Conservation (phyloP, 345 rosid genomes). For the Viola odorata region DNA sequence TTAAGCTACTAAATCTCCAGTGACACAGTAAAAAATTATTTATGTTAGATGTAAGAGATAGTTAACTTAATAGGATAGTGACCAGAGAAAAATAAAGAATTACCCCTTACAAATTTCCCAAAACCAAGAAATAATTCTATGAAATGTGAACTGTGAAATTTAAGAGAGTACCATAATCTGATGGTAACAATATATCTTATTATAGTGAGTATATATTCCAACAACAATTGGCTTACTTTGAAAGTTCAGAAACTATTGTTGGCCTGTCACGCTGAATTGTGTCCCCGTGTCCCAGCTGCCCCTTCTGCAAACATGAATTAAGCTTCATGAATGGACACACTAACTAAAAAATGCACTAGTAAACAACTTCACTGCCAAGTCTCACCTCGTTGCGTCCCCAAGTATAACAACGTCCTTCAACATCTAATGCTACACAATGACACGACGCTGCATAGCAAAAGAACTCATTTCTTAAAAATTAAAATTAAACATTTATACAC, state of each 20-base stretch:
- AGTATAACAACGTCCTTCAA: slow-evolving; percentile 91
- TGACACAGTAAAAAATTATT: too few relatives aligned
- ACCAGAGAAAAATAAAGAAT: too few relatives aligned
- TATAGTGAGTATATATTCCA: too few relatives aligned
- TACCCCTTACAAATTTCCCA: too few relatives aligned
- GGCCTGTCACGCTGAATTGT: slow-evolving; percentile 85
- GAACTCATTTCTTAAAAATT: slow-evolving; percentile 4
- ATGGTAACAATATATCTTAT: too few relatives aligned
- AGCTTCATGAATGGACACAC: slow-evolving; percentile 14
- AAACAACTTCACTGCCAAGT: slow-evolving; percentile 4
- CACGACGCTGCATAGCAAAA: slow-evolving; percentile 54
- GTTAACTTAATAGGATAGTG: too few relatives aligned
- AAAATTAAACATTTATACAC: neutral
- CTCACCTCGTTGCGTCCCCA: slow-evolving; percentile 97
- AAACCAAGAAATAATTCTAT: too few relatives aligned
- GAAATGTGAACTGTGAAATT: too few relatives aligned
- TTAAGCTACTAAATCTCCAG: too few relatives aligned
- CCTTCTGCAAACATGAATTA: slow-evolving; percentile 56
- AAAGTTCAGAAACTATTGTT: slow-evolving; percentile 80
- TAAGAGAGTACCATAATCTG: too few relatives aligned
- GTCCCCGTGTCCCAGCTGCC: slow-evolving; percentile 98
- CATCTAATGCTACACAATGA: slow-evolving; percentile 96
- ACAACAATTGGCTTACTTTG: slow-evolving; percentile 45
- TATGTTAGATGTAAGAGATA: too few relatives aligned
- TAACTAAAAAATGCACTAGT: slow-evolving; percentile 3